phyloP scores from a whole-genome alignment of 306 rosid species.

The Fagus crenata region DNA sequence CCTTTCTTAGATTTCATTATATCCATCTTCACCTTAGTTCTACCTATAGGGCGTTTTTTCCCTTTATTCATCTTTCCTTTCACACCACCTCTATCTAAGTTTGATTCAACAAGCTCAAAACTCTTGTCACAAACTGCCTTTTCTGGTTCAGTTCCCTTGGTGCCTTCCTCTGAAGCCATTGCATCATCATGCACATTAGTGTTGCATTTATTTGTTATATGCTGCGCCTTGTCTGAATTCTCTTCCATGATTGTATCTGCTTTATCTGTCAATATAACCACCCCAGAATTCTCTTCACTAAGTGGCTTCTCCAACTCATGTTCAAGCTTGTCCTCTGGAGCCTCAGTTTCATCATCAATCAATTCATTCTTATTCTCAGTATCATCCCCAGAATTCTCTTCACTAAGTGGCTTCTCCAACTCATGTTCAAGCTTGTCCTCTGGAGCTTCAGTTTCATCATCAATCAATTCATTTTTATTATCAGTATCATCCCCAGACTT shows the following conservation, averaged over 20 bases:
- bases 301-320: slow-evolving; percentile 36
- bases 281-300: slow-evolving; percentile 29
- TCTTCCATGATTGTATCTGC: slow-evolving; percentile 28
- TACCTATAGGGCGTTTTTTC: slow-evolving; percentile 35
- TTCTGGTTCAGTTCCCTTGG: slow-evolving; percentile 33
- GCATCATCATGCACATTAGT: slow-evolving; percentile 34
- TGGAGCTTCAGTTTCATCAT: slow-evolving; percentile 77
- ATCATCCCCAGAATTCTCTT: slow-evolving; percentile 30
- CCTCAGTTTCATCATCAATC: slow-evolving; percentile 71
- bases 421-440: slow-evolving; percentile 48
- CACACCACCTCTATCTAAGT: slow-evolving; percentile 26
- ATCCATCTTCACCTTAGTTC: slow-evolving; percentile 37
- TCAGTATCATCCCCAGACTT: slow-evolving; percentile 29
- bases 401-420: slow-evolving; percentile 36
- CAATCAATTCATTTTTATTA: slow-evolving; percentile 40
- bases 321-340: slow-evolving; percentile 58
- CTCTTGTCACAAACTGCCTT: slow-evolving; percentile 14
- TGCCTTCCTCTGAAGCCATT: slow-evolving; percentile 33
- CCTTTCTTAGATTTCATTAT: slow-evolving; percentile 28
- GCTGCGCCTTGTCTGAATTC: slow-evolving; percentile 31
- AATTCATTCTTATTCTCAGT: slow-evolving; percentile 34
- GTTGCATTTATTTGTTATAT: slow-evolving; percentile 18
- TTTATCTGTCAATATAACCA: slow-evolving; percentile 24
- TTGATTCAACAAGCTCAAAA: slow-evolving; percentile 37
- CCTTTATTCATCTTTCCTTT: slow-evolving; percentile 40